Percentiles rank a stretch among this genome's conserved stretches.
Conservation (phyloP, 1,284 basidiomycete genomes). For the Cutaneotrichosporon cavernicola region DNA sequence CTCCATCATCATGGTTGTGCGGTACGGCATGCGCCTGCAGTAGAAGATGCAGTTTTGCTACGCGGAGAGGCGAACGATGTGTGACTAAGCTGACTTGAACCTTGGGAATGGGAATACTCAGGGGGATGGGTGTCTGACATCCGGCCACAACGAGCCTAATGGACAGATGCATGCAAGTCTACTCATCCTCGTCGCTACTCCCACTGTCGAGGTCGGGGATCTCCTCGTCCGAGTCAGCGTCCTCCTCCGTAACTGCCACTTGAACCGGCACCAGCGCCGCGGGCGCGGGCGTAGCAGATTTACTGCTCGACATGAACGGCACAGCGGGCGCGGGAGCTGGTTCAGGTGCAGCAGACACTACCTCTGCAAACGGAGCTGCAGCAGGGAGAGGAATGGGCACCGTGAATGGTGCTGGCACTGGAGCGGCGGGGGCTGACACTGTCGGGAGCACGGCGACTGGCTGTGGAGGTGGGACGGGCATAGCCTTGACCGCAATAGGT, state of each 20-base stretch:
- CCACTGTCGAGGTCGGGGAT: conserved; percentile 57
- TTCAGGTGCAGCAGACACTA: not conserved
- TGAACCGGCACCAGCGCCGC: not conserved
- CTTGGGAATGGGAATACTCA: not conserved
- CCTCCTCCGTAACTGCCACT: conserved; percentile 7
- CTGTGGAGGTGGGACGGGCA: not conserved
- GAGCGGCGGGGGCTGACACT: not conserved
- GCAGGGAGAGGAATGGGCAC: conserved; percentile 7
- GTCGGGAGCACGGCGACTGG: conserved; percentile 4
- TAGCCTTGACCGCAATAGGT: not conserved
- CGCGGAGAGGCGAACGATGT: too few species aligned
- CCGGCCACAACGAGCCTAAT: not conserved
- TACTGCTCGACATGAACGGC: not conserved
- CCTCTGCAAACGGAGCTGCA: conserved; percentile 2
- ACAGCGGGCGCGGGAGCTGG: not conserved
- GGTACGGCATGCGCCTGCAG: conserved; percentile 22
- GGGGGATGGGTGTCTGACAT: not conserved
- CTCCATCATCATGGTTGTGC: conserved; percentile 20
- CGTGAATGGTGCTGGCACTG: not conserved
- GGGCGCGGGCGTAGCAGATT: not conserved
- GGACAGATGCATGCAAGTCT: conserved; percentile 5
- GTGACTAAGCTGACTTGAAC: conserved; percentile 3
- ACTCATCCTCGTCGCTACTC: conserved; percentile 37
- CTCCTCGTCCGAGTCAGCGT: conserved; percentile 55
- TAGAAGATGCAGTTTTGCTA: not conserved